phyloP scores from a whole-genome alignment of 1,139 yeast genomes.

The Debaryomyces fabryi region DNA sequence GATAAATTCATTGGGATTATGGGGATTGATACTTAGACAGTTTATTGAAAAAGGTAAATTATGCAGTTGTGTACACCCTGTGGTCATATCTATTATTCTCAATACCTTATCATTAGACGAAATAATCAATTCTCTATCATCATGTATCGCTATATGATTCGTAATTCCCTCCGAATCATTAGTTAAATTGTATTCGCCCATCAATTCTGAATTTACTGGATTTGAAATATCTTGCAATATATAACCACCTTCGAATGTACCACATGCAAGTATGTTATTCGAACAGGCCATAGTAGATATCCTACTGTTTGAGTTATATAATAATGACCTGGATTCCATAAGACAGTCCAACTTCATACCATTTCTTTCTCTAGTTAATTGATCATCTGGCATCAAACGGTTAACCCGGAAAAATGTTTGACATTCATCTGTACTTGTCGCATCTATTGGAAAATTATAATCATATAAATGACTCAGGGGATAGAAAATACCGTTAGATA shows the following conservation, averaged over 20 bases:
- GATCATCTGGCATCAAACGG: constrained; percentile 32
- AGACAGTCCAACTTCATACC: constrained; percentile 38
- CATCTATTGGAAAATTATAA: constrained; percentile 27
- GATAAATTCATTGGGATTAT: constrained; percentile 39
- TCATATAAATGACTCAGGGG: constrained; percentile 45
- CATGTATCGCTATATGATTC: constrained; percentile 49
- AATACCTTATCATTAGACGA: constrained; percentile 55
- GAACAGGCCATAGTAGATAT: constrained; percentile 54
- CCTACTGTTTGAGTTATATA: constrained; percentile 37
- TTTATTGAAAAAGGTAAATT: constrained; percentile 54
- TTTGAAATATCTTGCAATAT: constrained; percentile 37
- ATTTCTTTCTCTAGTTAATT: constrained; percentile 24
- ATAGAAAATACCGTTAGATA: constrained; percentile 41
- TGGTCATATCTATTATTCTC: constrained; percentile 41
- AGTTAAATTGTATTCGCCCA: constrained; percentile 46
- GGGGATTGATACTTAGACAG: constrained; percentile 45
- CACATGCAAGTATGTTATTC: constrained; percentile 47
- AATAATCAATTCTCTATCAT: constrained; percentile 31
- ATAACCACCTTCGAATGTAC: constrained; percentile 60
- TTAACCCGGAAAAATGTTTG: constrained; percentile 42
- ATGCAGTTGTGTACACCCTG: constrained; percentile 15
- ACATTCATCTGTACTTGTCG: constrained; percentile 22
- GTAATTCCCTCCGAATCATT: constrained; percentile 53
- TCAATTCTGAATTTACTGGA: constrained; percentile 24
- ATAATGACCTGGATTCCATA: constrained; percentile 41